Conservation (phyloP, 208 protist genomes). For the Crithidia expoeki region DNA sequence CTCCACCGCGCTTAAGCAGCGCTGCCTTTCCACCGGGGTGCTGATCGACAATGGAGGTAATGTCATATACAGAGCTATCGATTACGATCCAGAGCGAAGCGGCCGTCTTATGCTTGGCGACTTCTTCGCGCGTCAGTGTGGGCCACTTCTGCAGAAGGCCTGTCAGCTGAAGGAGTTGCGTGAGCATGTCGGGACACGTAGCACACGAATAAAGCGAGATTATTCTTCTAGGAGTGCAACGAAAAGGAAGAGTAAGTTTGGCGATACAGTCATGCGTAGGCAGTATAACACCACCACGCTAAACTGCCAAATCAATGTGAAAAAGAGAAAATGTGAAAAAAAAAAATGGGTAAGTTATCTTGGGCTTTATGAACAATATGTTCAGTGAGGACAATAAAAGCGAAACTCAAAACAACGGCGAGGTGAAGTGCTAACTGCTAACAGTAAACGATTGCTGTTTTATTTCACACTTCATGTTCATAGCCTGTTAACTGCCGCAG, state of each 20-base stretch:
- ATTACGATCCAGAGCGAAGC: constrained; percentile 72
- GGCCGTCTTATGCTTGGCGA: constrained; percentile 56
- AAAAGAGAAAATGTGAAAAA: constrained; percentile 4
- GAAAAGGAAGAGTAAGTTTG: not conserved
- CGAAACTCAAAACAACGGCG: constrained; percentile 6
- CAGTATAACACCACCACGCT: not conserved
- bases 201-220: not conserved
- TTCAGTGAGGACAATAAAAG: not conserved
- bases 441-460: not conserved
- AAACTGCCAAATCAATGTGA: too few relatives aligned
- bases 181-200: constrained; percentile 23
- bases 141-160: constrained; percentile 62
- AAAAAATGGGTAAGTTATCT: not conserved
- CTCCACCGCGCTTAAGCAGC: constrained; percentile 70
- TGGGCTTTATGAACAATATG: not conserved
- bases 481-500: not conserved
- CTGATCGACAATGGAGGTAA: constrained; percentile 55
- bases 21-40: constrained; percentile 73
- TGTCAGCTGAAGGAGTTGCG: constrained; percentile 38
- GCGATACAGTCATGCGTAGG: not conserved
- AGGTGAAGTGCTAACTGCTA: constrained; percentile 2
- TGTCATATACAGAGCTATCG: constrained; percentile 73
- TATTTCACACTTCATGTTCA: not conserved
- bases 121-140: constrained; percentile 54
- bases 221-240: not conserved